phyloP scores from a whole-genome alignment of 768 basidiomycete species.

The Collybia sp. region DNA sequence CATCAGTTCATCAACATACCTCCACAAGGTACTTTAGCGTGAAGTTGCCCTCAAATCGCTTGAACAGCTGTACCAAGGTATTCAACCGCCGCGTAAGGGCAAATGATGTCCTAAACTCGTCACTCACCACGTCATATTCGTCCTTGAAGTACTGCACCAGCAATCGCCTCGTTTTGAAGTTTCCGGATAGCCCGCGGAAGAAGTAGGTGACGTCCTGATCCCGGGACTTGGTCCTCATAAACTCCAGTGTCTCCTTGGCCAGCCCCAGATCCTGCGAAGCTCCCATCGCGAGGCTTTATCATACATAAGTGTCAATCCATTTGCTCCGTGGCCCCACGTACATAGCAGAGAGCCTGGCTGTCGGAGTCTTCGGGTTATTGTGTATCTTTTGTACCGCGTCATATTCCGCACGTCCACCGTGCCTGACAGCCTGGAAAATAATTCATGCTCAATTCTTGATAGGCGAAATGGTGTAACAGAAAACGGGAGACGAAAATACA shows the following conservation, averaged over 20 bases:
- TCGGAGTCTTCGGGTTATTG: slow-evolving; percentile 70
- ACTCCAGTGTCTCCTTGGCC: slow-evolving; percentile 56
- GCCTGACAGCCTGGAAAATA: slow-evolving; percentile 52
- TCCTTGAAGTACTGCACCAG: slow-evolving; percentile 62
- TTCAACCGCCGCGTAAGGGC: not conserved
- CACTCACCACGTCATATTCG: slow-evolving; percentile 58
- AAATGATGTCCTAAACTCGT: not conserved
- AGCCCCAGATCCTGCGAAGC: slow-evolving; percentile 51
- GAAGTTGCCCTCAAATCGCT: slow-evolving; percentile 70
- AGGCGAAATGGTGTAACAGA: not conserved
- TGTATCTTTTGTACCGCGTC: slow-evolving; percentile 66
- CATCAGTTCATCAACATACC: slow-evolving; percentile 31
- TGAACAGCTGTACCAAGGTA: slow-evolving; percentile 40
- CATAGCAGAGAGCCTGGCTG: slow-evolving; percentile 69
- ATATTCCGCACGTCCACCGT: slow-evolving; percentile 74
- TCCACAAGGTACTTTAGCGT: slow-evolving; percentile 47
- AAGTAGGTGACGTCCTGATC: slow-evolving; percentile 65
- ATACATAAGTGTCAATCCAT: no score
- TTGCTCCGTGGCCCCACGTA: slow-evolving; percentile 22
- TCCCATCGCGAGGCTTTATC: slow-evolving; percentile 57
- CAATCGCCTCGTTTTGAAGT: slow-evolving; percentile 48
- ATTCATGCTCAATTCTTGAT: not conserved
- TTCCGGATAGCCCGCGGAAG: slow-evolving; percentile 52
- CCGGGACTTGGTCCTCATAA: slow-evolving; percentile 48
- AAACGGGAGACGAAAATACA: not conserved